Conservation (phyloP, 2,329 filamentous ascomycete genomes). For the Fusarium coicis region DNA sequence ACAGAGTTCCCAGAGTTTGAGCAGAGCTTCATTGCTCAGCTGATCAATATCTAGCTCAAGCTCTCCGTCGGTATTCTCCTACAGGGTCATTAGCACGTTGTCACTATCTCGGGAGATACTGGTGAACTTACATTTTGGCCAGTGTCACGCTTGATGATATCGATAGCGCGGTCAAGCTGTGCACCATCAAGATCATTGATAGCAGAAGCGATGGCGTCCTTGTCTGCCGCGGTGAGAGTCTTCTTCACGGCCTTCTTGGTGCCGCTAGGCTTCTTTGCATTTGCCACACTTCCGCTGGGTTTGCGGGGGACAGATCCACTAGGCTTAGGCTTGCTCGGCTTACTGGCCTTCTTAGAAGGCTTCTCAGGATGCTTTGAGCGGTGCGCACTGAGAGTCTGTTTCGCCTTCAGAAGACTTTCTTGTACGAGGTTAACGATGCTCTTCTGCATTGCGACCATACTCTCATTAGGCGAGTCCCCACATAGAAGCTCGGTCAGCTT, state of each 20-base stretch:
- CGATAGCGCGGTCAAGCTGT: conserved; percentile 83
- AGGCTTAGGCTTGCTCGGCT: conserved; percentile 66
- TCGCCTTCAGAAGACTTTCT: conserved; percentile 78
- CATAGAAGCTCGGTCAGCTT: conserved; percentile 67
- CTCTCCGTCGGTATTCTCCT: conserved; percentile 70
- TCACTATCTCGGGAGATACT: background rate
- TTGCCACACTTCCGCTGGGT: conserved; percentile 47
- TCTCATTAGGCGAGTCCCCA: conserved; percentile 62
- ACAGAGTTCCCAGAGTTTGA: conserved; percentile 61
- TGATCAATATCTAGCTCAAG: conserved; percentile 70
- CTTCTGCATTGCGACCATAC: conserved; percentile 66
- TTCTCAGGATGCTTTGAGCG: conserved; percentile 64
- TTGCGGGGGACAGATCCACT: conserved; percentile 56
- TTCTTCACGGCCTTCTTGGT: conserved; percentile 60
- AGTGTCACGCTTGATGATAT: conserved; percentile 89
- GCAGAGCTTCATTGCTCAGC: conserved; percentile 65
- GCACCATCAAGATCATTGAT: conserved; percentile 82
- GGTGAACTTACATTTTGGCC: conserved; percentile 73
- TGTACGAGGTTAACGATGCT: conserved; percentile 73
- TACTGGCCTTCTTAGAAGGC: conserved; percentile 65
- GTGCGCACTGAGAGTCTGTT: conserved; percentile 66
- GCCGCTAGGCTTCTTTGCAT: conserved; percentile 51
- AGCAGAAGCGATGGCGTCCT: conserved; percentile 88
- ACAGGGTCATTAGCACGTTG: conserved; percentile 13
- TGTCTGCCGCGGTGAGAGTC: conserved; percentile 80